Base-by-base conservation (phyloP, 371 early-diverging fungal species). In the Rhizopus stolonifer region DNA sequence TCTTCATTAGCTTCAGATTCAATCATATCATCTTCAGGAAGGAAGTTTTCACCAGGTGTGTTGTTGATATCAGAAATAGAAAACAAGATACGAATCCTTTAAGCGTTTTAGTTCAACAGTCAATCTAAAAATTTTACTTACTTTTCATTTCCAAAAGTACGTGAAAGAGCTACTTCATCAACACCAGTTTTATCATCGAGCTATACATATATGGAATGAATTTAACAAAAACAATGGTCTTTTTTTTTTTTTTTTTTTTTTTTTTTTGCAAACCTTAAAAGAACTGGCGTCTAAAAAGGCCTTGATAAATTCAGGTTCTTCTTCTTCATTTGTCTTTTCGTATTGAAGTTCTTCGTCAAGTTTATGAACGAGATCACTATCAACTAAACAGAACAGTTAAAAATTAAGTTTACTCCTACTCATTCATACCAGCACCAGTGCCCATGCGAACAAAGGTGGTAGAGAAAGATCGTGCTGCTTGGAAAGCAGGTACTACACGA, bases 111-210 rank as follows among this genome's bases (percentile, higher is more conserved):
- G 14, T 17, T 59, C 36, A 23, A n/a, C 36, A 21, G 25, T 23
- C 15, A 50, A 23, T 13, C 4, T 9, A 10, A 17, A 2, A n/a
- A 8, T 38, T n/a, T 44, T 8, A 57, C 82, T 66, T 81, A 90
- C 89, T 85, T 89, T 77, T 97, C 98, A 64, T 85, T 89, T 54
- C 94, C 95, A 71, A 92, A 94, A 48, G 84, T 86, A 60, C 94
- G 85, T 19, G 83, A 80, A 59, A 97, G 64, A 24, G 69, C 60
- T 18, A 96, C 91, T 70, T 92, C 91, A 68, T 89, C 91, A 18
- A 83, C 69, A 31, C 94, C 94, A 31, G 80, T 46, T 68, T 83
- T 83, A 68, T 93, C 91, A 33, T 88, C 84, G 70, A 97, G 74
- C 87, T 90, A 47, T 31, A n/a, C 0, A 19, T n/a, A n/a, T n/a